Percentiles rank a stretch among this genome's conserved stretches.
Conservation (phyloP, 2,329 filamentous ascomycete genomes). For the Coniochaeta sp. region DNA sequence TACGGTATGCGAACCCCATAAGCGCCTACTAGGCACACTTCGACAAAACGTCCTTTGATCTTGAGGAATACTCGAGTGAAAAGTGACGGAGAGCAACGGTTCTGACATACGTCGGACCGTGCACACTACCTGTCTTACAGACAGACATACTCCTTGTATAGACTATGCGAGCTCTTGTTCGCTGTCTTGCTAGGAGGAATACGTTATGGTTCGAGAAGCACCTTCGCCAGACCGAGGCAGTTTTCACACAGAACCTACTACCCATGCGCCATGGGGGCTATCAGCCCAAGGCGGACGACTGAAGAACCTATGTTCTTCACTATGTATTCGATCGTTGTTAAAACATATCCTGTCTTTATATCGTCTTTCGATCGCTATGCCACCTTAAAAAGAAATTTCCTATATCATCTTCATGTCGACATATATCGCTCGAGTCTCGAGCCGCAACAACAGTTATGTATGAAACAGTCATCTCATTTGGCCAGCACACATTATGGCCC, state of each 20-base stretch:
- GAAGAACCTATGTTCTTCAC: not conserved
- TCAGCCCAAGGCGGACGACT: not conserved
- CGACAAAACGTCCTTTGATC: not conserved
- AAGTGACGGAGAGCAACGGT: not conserved
- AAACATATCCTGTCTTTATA: not conserved
- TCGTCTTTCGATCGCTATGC: not conserved
- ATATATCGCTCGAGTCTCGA: not conserved
- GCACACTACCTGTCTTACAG: not conserved
- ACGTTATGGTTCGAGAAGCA: not conserved
- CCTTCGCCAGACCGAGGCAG: not conserved
- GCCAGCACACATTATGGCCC: not conserved
- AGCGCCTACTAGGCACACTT: slow-evolving; percentile 9
- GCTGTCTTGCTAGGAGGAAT: not conserved
- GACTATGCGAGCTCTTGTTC: not conserved
- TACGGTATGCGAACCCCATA: slow-evolving; percentile 14
- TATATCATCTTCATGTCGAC: not conserved
- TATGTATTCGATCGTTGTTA: not conserved
- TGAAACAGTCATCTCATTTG: not conserved
- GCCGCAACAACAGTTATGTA: not conserved
- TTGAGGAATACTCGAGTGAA: not conserved
- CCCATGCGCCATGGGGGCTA: not conserved
- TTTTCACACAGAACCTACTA: not conserved
- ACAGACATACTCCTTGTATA: not conserved
- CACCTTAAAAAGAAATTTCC: not conserved
- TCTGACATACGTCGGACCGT: not conserved